Percentiles rank a stretch among this genome's conserved stretches.
These are phyloP conservation scores for Rhodosporidiobolus sp. DNA, from an alignment of 768 basidiomycete species.

Conservation along the genomic window DNA sequence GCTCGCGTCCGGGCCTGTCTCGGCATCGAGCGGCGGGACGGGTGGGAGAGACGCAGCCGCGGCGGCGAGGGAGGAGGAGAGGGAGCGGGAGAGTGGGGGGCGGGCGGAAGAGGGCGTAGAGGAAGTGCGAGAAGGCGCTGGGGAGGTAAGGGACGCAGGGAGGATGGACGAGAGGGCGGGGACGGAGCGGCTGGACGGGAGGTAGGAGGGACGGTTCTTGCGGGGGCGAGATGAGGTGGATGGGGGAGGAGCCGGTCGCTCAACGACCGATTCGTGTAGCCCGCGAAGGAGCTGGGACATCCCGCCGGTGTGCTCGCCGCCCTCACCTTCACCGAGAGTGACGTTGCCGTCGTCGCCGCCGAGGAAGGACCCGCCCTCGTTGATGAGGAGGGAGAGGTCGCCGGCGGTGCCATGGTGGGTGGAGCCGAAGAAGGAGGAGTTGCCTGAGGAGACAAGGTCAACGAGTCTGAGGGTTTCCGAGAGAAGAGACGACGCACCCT, in stretches of 20 bases:
- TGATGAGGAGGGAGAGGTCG: slow-evolving; percentile 23
- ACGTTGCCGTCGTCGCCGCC: background rate
- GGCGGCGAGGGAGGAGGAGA: background rate
- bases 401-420: slow-evolving; percentile 1
- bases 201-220: background rate
- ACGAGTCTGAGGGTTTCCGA: no score
- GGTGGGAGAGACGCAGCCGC: background rate
- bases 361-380: slow-evolving; percentile 31
- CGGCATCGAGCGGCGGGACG: background rate
- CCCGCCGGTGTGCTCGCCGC: background rate
- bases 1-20: background rate
- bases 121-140: background rate
- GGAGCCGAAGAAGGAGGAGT: slow-evolving; percentile 10
- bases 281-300: slow-evolving; percentile 17
- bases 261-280: background rate
- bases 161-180: background rate
- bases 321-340: background rate
- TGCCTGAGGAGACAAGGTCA: background rate
- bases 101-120: background rate
- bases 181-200: background rate
- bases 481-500: background rate
- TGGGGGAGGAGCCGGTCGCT: background rate
- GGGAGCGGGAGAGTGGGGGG: background rate
- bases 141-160: background rate
- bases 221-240: background rate